Conservation (phyloP, 768 basidiomycete genomes). For the Calocera cornea region DNA sequence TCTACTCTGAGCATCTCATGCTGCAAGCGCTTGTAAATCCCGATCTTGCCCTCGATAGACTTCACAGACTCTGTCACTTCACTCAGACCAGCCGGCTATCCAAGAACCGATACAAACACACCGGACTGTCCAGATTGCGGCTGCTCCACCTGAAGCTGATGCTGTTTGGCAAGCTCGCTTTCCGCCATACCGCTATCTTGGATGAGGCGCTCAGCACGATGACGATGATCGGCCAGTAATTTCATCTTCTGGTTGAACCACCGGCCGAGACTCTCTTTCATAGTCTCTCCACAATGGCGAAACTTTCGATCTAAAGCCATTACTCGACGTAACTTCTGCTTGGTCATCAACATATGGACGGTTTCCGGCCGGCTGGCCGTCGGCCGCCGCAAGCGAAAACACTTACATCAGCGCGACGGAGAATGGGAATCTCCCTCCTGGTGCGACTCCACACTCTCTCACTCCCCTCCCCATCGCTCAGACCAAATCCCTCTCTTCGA, state of each 20-base stretch:
- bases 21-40: not conserved
- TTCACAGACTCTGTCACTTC: too few species aligned
- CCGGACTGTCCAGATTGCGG: too few species aligned
- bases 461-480: slow-evolving; percentile 10
- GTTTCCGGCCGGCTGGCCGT: too few species aligned
- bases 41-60: not conserved
- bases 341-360: too few species aligned
- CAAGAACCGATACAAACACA: too few species aligned
- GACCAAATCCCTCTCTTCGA: not conserved
- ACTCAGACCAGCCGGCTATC: too few species aligned
- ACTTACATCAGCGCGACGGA: slow-evolving; percentile 6
- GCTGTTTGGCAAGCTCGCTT: too few species aligned
- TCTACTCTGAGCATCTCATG: not conserved
- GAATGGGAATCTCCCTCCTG: not conserved
- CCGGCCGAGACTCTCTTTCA: not conserved
- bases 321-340: not conserved
- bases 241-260: not conserved
- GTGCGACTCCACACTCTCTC: slow-evolving; percentile 10
- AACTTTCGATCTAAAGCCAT: slow-evolving; percentile 1
- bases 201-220: too few species aligned
- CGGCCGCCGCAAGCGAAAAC: too few species aligned
- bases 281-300: not conserved
- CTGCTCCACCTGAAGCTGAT: too few species aligned
- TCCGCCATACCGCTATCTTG: too few species aligned
- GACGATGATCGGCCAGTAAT: not conserved